These are phyloP conservation scores for Capsicum pubescens DNA, from an alignment of 257 asterid genomes.

Conservation along the genomic window DNA sequence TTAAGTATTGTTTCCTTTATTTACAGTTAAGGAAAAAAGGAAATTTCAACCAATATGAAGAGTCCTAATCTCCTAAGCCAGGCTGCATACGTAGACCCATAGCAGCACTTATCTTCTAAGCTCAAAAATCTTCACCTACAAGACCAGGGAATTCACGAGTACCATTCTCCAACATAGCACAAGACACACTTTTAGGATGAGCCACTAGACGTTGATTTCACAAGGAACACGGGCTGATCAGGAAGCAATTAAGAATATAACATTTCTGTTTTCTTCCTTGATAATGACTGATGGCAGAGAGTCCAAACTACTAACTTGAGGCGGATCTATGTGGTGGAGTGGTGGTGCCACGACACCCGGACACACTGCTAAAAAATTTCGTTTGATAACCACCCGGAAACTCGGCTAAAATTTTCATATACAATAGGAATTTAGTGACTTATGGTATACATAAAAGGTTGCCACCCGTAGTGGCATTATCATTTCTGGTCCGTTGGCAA, in stretches of 20 bases:
- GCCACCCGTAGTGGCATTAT: background rate
- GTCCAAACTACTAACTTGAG: background rate
- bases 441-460: background rate
- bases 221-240: background rate
- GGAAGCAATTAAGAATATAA: background rate
- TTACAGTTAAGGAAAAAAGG: background rate
- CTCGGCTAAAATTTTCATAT: background rate
- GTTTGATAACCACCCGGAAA: background rate
- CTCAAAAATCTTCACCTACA: slow-evolving; percentile 24
- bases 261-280: slow-evolving; percentile 17
- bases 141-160: background rate
- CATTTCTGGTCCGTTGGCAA: background rate
- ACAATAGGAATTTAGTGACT: background rate
- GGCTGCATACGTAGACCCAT: background rate
- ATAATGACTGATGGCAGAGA: background rate
- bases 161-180: slow-evolving; percentile 4
- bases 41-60: background rate
- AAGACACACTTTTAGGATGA: background rate
- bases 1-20: background rate
- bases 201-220: background rate
- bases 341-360: background rate
- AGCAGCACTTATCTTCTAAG: slow-evolving; percentile 1
- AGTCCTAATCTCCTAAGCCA: slow-evolving; percentile 18
- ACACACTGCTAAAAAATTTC: background rate
- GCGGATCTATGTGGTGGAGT: background rate